Base-by-base conservation (phyloP, 306 rosid genomes). In the Vigna reflexopilosa region DNA sequence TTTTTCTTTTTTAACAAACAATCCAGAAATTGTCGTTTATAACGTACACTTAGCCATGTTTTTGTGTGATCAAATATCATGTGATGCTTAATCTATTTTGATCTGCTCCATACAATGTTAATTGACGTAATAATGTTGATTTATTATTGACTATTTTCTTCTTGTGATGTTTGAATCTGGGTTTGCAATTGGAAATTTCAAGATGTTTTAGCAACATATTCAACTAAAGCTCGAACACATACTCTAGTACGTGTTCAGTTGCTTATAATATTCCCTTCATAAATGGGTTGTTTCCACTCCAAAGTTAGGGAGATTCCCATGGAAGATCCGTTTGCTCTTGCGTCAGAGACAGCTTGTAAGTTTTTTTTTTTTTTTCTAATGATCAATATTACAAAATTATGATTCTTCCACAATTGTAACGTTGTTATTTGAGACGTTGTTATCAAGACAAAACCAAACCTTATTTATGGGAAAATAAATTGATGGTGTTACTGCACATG, bases 341-440 rank as follows among this genome's bases (percentile, higher is more conserved):
- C 99, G 44, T 85, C 97, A 38, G 88, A 95, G 77, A 95, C 99
- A 10, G 84, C 91, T 11, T 95, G 98, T 95, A 83, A 90, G 97
- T 87, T 3, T 22, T 45, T 20, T 26, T 26, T 26, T 26, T 14
- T n/a, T 69, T 61, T 24, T 9, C 10, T 2, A 64, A 74, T 67
- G 11, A 16, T 30, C 34, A 40, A 26, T 14, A 3, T 19, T 28
- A 3, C 6, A n/a, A 64, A 40, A 0, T 9, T 57, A 15, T 58
- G 9, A 51, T 77, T 64, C 16, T 62, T 61, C 6, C 61, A 34
- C 51, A 49, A 13, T 57, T 49, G 38, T 59, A 8, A 40, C 11
- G 50, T 52, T 52, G 20, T 3, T n/a, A 68, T 38, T 38, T 38
- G 2, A 6, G 8, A 38, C 7, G 42, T 38, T 38, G 7, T 6